Conservation (phyloP, 1,284 basidiomycete genomes). For the Xerocomus minutiporus region DNA sequence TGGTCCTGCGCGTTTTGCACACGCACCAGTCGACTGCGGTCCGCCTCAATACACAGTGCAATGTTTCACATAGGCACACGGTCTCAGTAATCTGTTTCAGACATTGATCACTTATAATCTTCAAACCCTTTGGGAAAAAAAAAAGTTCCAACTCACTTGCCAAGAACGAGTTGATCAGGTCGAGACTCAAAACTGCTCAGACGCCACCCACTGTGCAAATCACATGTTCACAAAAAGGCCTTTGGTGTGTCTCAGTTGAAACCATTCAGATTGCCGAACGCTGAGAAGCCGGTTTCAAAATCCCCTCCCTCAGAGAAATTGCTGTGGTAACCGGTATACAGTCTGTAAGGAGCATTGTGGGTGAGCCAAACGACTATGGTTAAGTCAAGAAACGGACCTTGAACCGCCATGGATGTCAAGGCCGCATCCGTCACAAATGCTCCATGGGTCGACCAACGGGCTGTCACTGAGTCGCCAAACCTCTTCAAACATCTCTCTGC, state of each 20-base stretch:
- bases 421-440: constrained; percentile 24
- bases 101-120: background rate
- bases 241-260: constrained; percentile 34
- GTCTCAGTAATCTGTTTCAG: constrained; percentile 35
- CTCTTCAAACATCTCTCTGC: constrained; percentile 15
- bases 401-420: constrained; percentile 26
- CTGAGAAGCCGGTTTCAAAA: constrained; percentile 27
- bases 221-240: constrained; percentile 36
- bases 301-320: constrained; percentile 21
- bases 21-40: constrained; percentile 33
- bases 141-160: background rate
- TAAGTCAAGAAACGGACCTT: constrained; percentile 12
- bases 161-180: constrained; percentile 37
- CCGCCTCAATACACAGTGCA: constrained; percentile 30
- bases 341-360: constrained; percentile 1
- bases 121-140: background rate
- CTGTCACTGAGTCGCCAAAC: background rate
- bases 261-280: constrained; percentile 25
- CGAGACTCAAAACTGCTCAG: constrained; percentile 35
- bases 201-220: background rate
- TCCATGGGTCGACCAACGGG: background rate
- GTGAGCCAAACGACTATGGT: background rate
- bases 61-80: constrained; percentile 29
- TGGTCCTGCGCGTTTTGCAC: background rate
- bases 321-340: constrained; percentile 23